phyloP scores from a whole-genome alignment of 208 protist genomes.

The Balamuthia mandrillaris region DNA sequence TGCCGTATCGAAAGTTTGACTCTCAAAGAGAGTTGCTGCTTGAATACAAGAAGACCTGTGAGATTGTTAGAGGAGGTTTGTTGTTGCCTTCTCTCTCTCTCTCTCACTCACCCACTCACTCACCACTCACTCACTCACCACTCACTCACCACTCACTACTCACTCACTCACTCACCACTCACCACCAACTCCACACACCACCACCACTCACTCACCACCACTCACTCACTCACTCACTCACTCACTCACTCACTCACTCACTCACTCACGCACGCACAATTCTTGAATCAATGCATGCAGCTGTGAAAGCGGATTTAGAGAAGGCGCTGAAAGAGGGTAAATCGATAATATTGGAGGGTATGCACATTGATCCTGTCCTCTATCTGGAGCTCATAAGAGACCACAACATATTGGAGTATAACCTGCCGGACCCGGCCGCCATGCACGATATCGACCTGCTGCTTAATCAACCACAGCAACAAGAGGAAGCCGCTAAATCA shows the following conservation, averaged over 20 bases:
- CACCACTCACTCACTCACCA: neutral
- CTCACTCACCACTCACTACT: no score
- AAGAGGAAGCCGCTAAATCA: neutral
- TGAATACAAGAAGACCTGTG: neutral
- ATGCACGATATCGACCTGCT: neutral
- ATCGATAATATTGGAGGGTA: conserved; percentile 68
- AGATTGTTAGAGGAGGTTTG: conserved; percentile 17
- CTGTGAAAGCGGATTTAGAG: conserved; percentile 61
- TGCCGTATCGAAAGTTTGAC: conserved; percentile 1
- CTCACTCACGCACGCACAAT: no score
- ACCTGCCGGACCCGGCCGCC: neutral
- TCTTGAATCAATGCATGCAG: no score
- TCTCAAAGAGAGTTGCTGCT: conserved; percentile 8
- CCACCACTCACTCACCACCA: no score
- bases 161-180: no score
- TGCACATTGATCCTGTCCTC: conserved; percentile 59
- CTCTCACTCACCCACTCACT: conserved; percentile 2
- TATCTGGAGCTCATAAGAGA: conserved; percentile 47
- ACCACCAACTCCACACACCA: conserved; percentile 44
- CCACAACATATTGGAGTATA: conserved; percentile 24
- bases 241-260: no score
- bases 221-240: no score
- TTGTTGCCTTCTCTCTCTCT: neutral
- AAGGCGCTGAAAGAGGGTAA: conserved; percentile 69
- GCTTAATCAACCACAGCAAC: neutral